phyloP scores from a whole-genome alignment of 148 eudicot species.

The Vaccinium myrtillus region DNA sequence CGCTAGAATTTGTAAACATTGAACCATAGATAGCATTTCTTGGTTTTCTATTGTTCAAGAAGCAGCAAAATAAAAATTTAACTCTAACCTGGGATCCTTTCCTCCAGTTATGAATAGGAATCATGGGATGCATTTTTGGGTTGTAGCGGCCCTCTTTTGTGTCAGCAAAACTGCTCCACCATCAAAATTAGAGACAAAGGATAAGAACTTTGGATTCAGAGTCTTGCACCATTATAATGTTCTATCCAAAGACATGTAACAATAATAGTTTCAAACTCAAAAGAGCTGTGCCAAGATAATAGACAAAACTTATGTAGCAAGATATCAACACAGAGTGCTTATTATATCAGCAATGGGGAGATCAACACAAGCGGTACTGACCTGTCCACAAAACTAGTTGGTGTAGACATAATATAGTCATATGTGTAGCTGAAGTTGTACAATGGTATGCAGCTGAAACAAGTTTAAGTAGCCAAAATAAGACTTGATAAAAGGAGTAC shows the following conservation, averaged over 20 bases:
- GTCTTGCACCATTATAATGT: neutral
- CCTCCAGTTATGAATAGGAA: constrained; percentile 79
- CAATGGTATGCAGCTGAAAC: constrained; percentile 31
- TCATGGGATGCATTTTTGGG: constrained; percentile 83
- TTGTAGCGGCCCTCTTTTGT: constrained; percentile 89
- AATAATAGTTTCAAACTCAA: neutral
- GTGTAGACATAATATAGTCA: constrained; percentile 81
- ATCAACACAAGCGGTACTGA: constrained; percentile 25
- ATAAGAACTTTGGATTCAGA: neutral
- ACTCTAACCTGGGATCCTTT: constrained; percentile 86
- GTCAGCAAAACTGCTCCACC: constrained; percentile 73
- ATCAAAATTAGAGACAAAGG: constrained; percentile 5
- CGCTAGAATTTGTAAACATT: constrained; percentile 1
- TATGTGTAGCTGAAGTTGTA: constrained; percentile 96
- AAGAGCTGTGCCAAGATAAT: neutral
- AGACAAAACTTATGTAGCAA: neutral
- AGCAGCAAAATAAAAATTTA: neutral
- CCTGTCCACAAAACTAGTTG: constrained; percentile 97
- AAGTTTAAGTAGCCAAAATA: constrained; percentile 10
- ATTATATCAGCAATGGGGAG: neutral
- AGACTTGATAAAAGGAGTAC: constrained; percentile 9
- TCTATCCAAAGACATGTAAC: neutral
- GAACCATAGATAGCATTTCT: neutral
- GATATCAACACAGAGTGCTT: constrained; percentile 3
- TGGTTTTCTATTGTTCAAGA: neutral